Percentiles rank a stretch among this genome's conserved stretches.
Evolutionary conservation across 2,329 filamentous ascomycete genomes (phyloP).

Genomic region (Stylonectria norvegica): DNA sequence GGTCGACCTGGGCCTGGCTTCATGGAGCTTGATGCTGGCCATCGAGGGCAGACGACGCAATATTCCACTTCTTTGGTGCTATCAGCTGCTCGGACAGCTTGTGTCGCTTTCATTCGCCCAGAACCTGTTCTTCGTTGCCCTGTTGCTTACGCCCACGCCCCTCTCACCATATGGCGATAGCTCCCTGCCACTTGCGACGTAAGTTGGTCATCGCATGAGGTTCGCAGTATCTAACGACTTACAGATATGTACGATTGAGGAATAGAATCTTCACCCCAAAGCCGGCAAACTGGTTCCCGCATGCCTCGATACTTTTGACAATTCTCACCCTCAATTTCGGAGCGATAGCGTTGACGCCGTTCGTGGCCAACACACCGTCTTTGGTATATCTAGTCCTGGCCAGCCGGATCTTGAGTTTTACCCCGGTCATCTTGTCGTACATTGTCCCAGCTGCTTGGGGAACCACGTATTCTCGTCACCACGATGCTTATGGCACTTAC

Average conservation of each 20-base stretch:
- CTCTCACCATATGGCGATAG: conserved; percentile 29
- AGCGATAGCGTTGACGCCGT: conserved; percentile 38
- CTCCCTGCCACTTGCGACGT: conserved; percentile 31
- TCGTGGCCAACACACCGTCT: conserved; percentile 37
- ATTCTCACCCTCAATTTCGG: conserved; percentile 35
- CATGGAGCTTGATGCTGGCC: conserved; percentile 56
- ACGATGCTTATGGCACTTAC: conserved; percentile 39
- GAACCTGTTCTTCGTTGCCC: conserved; percentile 59
- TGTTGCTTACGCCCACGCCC: conserved; percentile 54
- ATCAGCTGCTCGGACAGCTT: conserved; percentile 56
- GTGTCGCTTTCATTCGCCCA: conserved; percentile 59
- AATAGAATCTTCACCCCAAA: conserved; percentile 37
- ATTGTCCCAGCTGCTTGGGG: conserved; percentile 50
- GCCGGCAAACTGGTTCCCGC: conserved; percentile 42
- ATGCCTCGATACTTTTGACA: conserved; percentile 33
- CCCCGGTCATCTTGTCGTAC: conserved; percentile 45
- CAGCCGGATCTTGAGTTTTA: conserved; percentile 39
- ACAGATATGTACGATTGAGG: conserved; percentile 25
- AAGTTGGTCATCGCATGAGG: conserved; percentile 9
- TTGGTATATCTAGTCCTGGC: conserved; percentile 36
- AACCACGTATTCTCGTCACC: conserved; percentile 38
- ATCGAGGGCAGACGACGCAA: conserved; percentile 57
- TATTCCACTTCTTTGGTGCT: conserved; percentile 53
- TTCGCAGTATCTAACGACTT: conserved; percentile 5
- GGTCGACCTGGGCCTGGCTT: conserved; percentile 50